Conservation (phyloP, 371 early-diverging fungal genomes). For the Syncephalastrum monosporum region DNA sequence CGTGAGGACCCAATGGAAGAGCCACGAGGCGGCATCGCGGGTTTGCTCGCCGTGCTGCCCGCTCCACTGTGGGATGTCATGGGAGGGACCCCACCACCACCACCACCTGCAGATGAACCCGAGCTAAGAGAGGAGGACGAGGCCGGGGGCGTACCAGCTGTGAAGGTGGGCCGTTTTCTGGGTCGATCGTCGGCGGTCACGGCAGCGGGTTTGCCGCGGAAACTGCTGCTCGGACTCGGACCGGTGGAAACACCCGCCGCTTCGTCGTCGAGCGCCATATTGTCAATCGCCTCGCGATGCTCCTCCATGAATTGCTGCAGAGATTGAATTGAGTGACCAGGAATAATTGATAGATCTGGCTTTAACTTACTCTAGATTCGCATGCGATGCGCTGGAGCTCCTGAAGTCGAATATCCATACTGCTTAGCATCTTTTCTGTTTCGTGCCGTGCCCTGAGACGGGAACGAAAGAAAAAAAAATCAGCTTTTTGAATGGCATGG, state of each 20-base stretch:
- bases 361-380: constrained; percentile 15
- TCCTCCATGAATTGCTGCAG: constrained; percentile 18
- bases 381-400: constrained; percentile 9
- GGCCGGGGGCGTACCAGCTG: constrained; percentile 2
- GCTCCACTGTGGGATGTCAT: too few relatives aligned
- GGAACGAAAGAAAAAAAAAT: too few relatives aligned
- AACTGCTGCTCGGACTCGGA: constrained; percentile 7
- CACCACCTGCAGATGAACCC: constrained; percentile 1
- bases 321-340: background rate
- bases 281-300: constrained; percentile 12
- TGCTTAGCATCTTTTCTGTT: constrained; percentile 1
- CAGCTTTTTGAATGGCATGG: too few relatives aligned
- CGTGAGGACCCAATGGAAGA: background rate
- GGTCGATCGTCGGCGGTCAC: background rate
- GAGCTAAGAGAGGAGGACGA: constrained; percentile 14
- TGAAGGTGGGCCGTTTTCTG: constrained; percentile 4
- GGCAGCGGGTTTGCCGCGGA: constrained; percentile 7
- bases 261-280: constrained; percentile 16
- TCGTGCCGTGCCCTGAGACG: too few relatives aligned
- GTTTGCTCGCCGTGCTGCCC: too few relatives aligned
- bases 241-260: background rate
- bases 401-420: constrained; percentile 14
- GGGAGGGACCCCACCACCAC: constrained; percentile 3
- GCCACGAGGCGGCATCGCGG: too few relatives aligned
- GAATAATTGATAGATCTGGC: background rate